Percentiles rank a stretch among this genome's conserved stretches.
These are phyloP conservation scores for Suillus weaverae DNA, from an alignment of 768 basidiomycete species.

Conservation along the genomic window DNA sequence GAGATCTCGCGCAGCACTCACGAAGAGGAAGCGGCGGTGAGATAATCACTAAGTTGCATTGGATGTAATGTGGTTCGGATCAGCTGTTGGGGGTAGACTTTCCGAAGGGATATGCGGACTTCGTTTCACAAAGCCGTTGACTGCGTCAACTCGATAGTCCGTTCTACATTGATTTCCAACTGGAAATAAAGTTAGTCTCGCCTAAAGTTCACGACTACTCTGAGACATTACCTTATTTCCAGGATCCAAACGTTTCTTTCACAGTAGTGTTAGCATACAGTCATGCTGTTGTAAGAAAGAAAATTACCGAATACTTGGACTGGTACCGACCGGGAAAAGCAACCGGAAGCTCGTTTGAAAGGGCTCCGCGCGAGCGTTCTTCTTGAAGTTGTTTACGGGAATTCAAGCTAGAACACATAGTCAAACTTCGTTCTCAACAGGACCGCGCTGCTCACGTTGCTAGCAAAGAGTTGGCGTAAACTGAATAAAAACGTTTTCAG, in stretches of 20 bases:
- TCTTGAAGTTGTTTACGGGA: conserved; percentile 35
- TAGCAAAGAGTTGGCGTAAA: conserved; percentile 52
- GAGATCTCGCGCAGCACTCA: neutral
- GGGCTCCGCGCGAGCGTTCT: conserved; percentile 25
- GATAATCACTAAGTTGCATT: neutral
- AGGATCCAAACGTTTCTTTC: neutral
- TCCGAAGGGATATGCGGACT: neutral
- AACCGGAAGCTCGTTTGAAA: conserved; percentile 28
- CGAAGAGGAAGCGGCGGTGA: neutral
- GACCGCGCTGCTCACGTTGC: conserved; percentile 34
- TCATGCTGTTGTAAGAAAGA: too few relatives aligned
- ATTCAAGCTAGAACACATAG: conserved; percentile 31
- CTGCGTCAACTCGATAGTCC: conserved; percentile 24
- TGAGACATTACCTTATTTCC: neutral
- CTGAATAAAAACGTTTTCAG: conserved; percentile 22
- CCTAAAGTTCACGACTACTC: neutral
- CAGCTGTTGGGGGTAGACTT: neutral
- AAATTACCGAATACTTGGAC: neutral
- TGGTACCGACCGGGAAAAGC: conserved; percentile 24
- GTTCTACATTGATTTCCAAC: conserved; percentile 31
- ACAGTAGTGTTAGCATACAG: neutral
- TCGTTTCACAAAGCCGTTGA: neutral
- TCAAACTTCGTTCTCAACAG: neutral
- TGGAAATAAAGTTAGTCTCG: conserved; percentile 1
- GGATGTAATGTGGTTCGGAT: neutral